Evolutionary conservation across 495 filamentous ascomycete species (phyloP).

Genomic region (Aspergillus homomorphus): DNA sequence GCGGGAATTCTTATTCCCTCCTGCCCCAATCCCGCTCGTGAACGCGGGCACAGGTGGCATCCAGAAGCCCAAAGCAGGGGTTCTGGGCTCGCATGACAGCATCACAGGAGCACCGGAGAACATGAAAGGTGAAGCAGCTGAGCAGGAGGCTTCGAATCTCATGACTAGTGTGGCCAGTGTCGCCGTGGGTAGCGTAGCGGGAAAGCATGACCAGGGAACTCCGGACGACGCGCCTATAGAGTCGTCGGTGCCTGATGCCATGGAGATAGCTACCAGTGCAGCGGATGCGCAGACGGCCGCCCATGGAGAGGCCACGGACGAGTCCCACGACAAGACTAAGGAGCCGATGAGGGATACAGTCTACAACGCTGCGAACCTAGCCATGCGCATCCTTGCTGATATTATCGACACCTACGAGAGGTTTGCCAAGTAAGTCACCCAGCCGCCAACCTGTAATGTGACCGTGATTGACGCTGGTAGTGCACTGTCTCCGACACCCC

Average conservation of each 20-base stretch:
- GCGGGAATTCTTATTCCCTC: conserved; percentile 68
- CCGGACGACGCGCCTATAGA: conserved; percentile 42
- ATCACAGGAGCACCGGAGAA: conserved; percentile 80
- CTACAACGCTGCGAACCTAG: conserved; percentile 68
- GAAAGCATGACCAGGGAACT: conserved; percentile 61
- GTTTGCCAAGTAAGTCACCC: conserved; percentile 63
- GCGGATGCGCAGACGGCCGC: conserved; percentile 58
- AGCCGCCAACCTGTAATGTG: not conserved
- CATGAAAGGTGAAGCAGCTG: conserved; percentile 81
- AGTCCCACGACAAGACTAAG: conserved; percentile 76
- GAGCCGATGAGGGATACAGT: conserved; percentile 77
- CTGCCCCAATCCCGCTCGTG: conserved; percentile 64
- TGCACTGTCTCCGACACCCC: conserved; percentile 72
- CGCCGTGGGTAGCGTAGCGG: conserved; percentile 70
- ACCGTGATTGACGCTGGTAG: conserved; percentile 33
- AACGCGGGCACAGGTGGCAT: conserved; percentile 56
- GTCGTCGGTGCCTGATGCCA: conserved; percentile 58
- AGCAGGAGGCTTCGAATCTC: conserved; percentile 80
- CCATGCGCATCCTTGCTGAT: conserved; percentile 74
- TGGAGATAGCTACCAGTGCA: conserved; percentile 49
- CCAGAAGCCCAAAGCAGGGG: conserved; percentile 65
- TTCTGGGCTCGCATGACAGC: conserved; percentile 73
- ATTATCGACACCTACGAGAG: conserved; percentile 77
- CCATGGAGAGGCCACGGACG: conserved; percentile 38
- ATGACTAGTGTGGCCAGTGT: conserved; percentile 72